phyloP scores from a whole-genome alignment of 1,139 yeast species.

The Saccharomyces hybrid region DNA sequence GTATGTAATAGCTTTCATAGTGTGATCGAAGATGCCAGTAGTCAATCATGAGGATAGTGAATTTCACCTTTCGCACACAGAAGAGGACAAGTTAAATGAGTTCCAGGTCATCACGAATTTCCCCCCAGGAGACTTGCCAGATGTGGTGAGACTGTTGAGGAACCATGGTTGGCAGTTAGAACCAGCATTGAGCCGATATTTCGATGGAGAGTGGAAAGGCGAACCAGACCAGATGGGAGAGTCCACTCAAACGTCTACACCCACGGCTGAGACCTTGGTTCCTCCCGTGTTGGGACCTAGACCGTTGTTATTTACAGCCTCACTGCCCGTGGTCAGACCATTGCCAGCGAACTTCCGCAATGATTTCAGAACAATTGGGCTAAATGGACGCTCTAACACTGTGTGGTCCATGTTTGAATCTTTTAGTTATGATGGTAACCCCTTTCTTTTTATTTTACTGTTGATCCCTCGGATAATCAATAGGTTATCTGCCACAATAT shows the following conservation, averaged over 20 bases:
- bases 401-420: constrained; percentile 6
- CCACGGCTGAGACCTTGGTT: constrained; percentile 9
- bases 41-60: constrained; percentile 18
- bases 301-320: not conserved
- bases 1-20: not conserved
- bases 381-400: constrained; percentile 10
- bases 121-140: constrained; percentile 32
- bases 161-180: constrained; percentile 37
- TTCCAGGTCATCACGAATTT: constrained; percentile 35
- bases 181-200: constrained; percentile 34
- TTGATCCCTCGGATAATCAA: constrained; percentile 16
- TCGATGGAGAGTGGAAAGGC: constrained; percentile 33
- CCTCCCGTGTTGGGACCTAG: constrained; percentile 4
- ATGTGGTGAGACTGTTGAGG: constrained; percentile 30
- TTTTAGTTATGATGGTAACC: constrained; percentile 8
- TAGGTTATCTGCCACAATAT: not conserved
- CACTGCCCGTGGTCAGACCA: constrained; percentile 27
- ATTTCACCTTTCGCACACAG: constrained; percentile 32
- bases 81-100: constrained; percentile 34
- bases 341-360: constrained; percentile 27
- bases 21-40: constrained; percentile 21
- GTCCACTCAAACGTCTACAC: constrained; percentile 15
- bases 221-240: constrained; percentile 16
- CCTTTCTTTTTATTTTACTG: constrained; percentile 19
- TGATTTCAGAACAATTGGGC: constrained; percentile 22